These are phyloP conservation scores for Puccinellia tenuiflora DNA, from an alignment of 176 grass and related monocot genomes.

Conservation along the genomic window DNA sequence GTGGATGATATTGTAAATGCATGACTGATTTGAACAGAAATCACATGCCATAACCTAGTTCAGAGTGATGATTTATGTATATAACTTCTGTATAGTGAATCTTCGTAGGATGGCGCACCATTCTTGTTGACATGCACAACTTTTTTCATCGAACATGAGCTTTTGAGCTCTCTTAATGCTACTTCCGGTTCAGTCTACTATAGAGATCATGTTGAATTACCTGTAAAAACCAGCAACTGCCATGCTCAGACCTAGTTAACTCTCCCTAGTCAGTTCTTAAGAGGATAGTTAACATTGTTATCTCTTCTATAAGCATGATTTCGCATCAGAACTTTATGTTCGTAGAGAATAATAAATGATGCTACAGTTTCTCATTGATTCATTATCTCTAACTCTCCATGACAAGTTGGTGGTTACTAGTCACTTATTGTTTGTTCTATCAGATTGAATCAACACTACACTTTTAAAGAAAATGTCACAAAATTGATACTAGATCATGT, in stretches of 20 bases:
- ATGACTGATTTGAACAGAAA: no score
- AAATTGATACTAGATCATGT: constrained; percentile 14
- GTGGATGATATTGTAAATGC: no score
- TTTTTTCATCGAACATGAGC: no score
- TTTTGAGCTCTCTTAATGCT: no score
- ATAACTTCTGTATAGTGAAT: no score
- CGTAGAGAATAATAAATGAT: neutral
- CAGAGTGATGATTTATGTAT: no score
- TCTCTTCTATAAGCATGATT: neutral
- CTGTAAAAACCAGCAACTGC: neutral
- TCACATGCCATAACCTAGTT: no score
- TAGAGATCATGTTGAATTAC: neutral
- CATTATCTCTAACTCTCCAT: neutral
- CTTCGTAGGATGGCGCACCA: no score
- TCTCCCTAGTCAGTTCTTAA: neutral
- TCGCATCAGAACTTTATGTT: neutral
- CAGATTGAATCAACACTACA: neutral
- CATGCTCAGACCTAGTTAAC: neutral
- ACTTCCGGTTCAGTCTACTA: no score
- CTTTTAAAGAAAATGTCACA: neutral
- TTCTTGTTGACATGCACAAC: no score
- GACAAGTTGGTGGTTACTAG: neutral
- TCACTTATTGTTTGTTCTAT: neutral
- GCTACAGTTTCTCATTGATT: neutral
- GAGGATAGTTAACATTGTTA: neutral